Evolutionary conservation across 345 rosid species (phyloP), one percentile per base, ranked within the genome.

Genomic region (Euphorbia pulcherrima): DNA sequence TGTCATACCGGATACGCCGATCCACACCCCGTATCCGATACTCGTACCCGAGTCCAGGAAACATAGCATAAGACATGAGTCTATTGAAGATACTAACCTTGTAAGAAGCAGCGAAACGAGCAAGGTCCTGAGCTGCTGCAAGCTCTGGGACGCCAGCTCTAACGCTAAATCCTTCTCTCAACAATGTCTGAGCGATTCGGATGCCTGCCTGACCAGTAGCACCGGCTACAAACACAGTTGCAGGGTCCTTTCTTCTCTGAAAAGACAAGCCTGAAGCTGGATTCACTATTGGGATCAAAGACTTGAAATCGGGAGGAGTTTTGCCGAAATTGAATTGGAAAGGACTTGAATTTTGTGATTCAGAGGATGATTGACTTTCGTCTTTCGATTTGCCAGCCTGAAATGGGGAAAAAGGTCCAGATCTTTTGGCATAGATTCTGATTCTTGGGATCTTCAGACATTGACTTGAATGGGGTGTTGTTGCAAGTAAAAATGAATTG

Each of bases 121-220:
- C 96, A 37, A 90, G 75, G 29, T 90, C 96, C 79, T 87, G 99
- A 21, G 97, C 99, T 69, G 85, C 87, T 53, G 60, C 86, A 9
- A 94, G 91, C 67, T 87, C 88, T 1, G 96, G 82, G 63, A 93
- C 99, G 7, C 96, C 99, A 29, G 97, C 97, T 70, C 99, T 73
- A 37, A 94, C 99, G 18, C 79, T 80, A 67, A 90, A 94, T 5
- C 99, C 99, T 68, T 83, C 78, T 23, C 96, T 87, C 73, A 94
- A 69, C 62, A 94, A 74, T 27, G 78, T 68, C 71, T 84, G 97
- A 0, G 91, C 86, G 70, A 90, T 89, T 65, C 96, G 91, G 71
- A 89, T 60, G 27, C 99, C 99, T 0, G 83, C 95, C 82, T 85
- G 96, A 33, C 99, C 99, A 0, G 95, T 86, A 11, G 99, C 99